These are phyloP conservation scores for Murraya koenigii DNA, from an alignment of 345 rosid genomes.

Conservation along the genomic window DNA sequence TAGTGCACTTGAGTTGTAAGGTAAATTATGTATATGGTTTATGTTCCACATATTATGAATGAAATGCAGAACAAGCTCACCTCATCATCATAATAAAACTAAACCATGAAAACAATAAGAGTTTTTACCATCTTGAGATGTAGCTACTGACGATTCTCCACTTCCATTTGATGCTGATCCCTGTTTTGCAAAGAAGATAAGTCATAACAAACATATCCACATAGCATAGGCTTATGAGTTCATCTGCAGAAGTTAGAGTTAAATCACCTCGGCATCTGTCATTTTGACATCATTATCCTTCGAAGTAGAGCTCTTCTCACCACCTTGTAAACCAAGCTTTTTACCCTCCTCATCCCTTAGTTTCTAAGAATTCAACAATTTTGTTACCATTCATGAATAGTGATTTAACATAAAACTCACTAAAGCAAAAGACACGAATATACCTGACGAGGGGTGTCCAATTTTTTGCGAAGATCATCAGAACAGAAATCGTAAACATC, in stretches of 20 bases:
- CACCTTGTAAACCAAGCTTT: conserved; percentile 66
- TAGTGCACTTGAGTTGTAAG: not conserved
- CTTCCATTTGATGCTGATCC: conserved; percentile 61
- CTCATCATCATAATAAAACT: not conserved
- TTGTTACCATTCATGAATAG: not conserved
- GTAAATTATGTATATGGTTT: not conserved
- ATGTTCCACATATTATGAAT: not conserved
- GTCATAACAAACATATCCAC: not conserved
- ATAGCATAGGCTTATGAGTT: not conserved
- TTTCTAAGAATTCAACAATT: conserved; percentile 34
- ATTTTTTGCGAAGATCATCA: conserved; percentile 65
- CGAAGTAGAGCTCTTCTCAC: conserved; percentile 48
- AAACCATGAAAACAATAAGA: conserved; percentile 2
- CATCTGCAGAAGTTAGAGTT: not conserved
- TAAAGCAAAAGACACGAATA: conserved; percentile 10
- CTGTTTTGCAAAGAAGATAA: conserved; percentile 32
- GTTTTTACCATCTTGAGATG: conserved; percentile 57
- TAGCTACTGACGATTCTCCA: conserved; percentile 56
- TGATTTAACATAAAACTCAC: not conserved
- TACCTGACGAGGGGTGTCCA: conserved; percentile 94
- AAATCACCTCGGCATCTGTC: conserved; percentile 72
- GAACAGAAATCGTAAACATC: conserved; percentile 93
- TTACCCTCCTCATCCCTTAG: conserved; percentile 89
- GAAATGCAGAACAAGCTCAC: not conserved
- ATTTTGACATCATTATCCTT: conserved; percentile 70